A percentile compares a stretch with the other conserved stretches of the same genome.
phyloP scores from a whole-genome alignment of 495 filamentous ascomycete genomes.

The Rostrohypoxylon terebratum region DNA sequence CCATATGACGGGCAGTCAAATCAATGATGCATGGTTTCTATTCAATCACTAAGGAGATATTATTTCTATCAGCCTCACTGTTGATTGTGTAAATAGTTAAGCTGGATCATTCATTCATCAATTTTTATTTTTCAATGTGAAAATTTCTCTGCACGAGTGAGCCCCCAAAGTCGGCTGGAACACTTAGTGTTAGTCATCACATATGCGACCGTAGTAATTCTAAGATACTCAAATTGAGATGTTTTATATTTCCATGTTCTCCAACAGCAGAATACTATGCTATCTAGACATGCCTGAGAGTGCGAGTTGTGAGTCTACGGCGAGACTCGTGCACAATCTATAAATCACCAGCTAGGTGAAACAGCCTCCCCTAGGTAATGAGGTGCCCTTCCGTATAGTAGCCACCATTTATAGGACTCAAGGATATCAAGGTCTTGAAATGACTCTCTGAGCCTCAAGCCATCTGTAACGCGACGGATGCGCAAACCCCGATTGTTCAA shows the following conservation, averaged over 20 bases:
- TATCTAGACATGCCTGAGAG: conserved; percentile 19
- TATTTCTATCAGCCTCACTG: no score
- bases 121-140: no score
- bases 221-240: not conserved
- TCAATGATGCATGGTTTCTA: no score
- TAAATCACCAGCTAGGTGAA: conserved; percentile 5
- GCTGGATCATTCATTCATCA: no score
- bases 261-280: conserved; percentile 33
- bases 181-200: no score
- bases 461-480: conserved; percentile 7
- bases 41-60: no score
- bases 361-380: conserved; percentile 1
- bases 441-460: conserved; percentile 19
- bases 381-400: conserved; percentile 4
- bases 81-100: no score
- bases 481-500: conserved; percentile 15
- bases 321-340: conserved; percentile 13
- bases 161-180: no score
- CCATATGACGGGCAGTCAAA: no score
- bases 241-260: conserved; percentile 18
- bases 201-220: not conserved
- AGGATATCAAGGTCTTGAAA: conserved; percentile 2
- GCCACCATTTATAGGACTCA: not conserved
- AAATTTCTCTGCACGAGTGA: no score
- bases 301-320: not conserved